These are phyloP conservation scores for Cladosporium sp. DNA, from an alignment of 2,329 filamentous ascomycete species.

Conservation along the genomic window DNA sequence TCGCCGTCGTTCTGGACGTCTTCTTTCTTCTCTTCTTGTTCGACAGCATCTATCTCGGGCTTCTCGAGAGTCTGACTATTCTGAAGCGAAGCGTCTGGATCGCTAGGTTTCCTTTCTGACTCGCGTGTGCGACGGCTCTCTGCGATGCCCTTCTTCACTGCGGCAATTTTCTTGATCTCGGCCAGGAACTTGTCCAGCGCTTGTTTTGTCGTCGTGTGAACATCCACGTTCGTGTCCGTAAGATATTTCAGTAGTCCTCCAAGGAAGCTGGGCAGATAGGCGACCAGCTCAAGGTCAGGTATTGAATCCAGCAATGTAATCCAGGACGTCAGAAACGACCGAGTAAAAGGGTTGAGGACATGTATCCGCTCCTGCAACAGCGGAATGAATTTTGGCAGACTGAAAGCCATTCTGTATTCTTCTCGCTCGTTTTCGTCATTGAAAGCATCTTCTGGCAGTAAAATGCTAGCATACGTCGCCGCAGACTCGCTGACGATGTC, in stretches of 20 bases:
- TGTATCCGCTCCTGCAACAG: constrained; percentile 91
- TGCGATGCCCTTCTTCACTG: constrained; percentile 86
- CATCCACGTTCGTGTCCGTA: constrained; percentile 86
- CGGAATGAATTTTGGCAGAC: constrained; percentile 85
- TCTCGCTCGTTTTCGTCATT: constrained; percentile 38
- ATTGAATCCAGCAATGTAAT: constrained; percentile 94
- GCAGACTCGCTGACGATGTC: constrained; percentile 96
- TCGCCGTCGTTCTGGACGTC: constrained; percentile 43
- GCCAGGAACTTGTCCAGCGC: constrained; percentile 86
- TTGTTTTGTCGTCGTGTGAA: constrained; percentile 89
- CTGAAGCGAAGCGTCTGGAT: constrained; percentile 26
- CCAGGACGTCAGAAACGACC: constrained; percentile 95
- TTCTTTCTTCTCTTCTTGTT: constrained; percentile 9
- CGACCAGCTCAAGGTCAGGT: constrained; percentile 91
- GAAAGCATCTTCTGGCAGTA: constrained; percentile 55
- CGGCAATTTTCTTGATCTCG: constrained; percentile 92
- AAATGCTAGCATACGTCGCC: constrained; percentile 87
- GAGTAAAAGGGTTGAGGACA: constrained; percentile 90
- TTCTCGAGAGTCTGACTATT: constrained; percentile 23
- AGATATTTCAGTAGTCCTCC: constrained; percentile 88
- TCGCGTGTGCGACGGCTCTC: constrained; percentile 58
- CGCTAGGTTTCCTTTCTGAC: constrained; percentile 31
- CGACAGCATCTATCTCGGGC: constrained; percentile 11
- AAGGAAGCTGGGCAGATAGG: constrained; percentile 88
- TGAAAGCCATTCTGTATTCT: constrained; percentile 84